A percentile compares a stretch with the other conserved stretches of the same genome.
Conservation (phyloP, 2,329 filamentous ascomycete genomes). For the Pseudonectria foliicola region DNA sequence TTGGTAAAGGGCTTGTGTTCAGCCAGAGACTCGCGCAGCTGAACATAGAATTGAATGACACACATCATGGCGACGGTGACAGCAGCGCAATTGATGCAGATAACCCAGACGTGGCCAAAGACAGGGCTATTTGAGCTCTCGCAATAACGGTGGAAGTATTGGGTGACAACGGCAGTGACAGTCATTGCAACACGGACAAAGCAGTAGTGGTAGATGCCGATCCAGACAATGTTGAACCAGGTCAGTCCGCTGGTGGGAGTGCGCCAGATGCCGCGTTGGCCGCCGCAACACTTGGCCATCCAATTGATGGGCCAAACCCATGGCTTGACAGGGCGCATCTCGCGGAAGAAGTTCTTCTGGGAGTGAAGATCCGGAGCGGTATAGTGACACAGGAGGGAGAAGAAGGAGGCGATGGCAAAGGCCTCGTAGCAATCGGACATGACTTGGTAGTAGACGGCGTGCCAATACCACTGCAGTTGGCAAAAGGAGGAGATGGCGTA, state of each 20-base stretch:
- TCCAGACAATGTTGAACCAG: constrained; percentile 86
- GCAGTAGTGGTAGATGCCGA: constrained; percentile 79
- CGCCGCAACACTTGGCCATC: constrained; percentile 64
- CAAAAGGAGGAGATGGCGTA: constrained; percentile 71
- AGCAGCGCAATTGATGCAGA: constrained; percentile 62
- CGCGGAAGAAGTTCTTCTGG: constrained; percentile 76
- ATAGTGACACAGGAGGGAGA: constrained; percentile 75
- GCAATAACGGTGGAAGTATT: constrained; percentile 67
- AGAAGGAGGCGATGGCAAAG: constrained; percentile 82
- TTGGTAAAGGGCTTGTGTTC: constrained; percentile 71
- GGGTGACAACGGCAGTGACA: constrained; percentile 65
- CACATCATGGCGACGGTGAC: constrained; percentile 85
- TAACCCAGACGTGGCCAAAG: constrained; percentile 80
- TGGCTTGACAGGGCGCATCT: constrained; percentile 54
- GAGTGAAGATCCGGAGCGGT: constrained; percentile 68
- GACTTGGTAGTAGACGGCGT: constrained; percentile 75
- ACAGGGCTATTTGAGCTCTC: constrained; percentile 68
- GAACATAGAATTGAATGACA: constrained; percentile 78
- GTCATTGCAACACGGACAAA: constrained; percentile 76
- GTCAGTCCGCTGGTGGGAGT: constrained; percentile 75
- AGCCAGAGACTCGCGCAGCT: constrained; percentile 61
- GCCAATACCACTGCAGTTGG: constrained; percentile 65
- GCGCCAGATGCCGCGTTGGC: constrained; percentile 60
- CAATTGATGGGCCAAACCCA: constrained; percentile 73
- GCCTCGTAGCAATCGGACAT: constrained; percentile 83